Conservation (phyloP, 164 flowering plant genomes). For the Warburgia ugandensis region DNA sequence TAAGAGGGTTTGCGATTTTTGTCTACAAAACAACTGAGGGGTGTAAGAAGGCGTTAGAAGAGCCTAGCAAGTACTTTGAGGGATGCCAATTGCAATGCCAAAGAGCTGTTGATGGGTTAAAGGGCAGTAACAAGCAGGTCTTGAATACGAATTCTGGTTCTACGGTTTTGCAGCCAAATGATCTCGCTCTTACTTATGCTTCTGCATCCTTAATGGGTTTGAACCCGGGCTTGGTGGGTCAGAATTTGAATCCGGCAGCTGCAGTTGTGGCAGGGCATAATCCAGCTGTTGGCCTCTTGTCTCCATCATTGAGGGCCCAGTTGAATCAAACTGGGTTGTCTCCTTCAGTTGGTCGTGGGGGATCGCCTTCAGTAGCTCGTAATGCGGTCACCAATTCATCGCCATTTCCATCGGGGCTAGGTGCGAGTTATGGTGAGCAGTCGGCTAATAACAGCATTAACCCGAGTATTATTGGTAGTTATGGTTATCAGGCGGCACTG, state of each 20-base stretch:
- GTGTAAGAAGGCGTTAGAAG: constrained; percentile 28
- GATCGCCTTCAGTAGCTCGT: constrained; percentile 16
- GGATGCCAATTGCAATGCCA: constrained; percentile 29
- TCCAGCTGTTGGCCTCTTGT: constrained; percentile 20
- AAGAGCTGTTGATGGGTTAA: constrained; percentile 29
- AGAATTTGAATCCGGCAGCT: constrained; percentile 14
- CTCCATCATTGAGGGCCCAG: too few relatives aligned
- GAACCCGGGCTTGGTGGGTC: constrained; percentile 22
- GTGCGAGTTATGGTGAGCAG: constrained; percentile 22
- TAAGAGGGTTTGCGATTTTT: constrained; percentile 31
- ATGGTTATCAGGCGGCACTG: constrained; percentile 36
- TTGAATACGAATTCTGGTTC: constrained; percentile 1
- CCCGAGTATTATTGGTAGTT: constrained; percentile 34
- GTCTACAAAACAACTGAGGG: constrained; percentile 27
- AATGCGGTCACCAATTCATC: constrained; percentile 10
- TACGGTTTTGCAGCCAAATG: constrained; percentile 9
- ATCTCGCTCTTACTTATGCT: constrained; percentile 9
- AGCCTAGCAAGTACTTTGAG: constrained; percentile 29
- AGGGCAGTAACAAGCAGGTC: background rate
- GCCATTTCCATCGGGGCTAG: too few relatives aligned
- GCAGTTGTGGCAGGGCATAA: constrained; percentile 21
- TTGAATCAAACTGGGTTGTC: too few relatives aligned
- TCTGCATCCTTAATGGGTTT: constrained; percentile 13
- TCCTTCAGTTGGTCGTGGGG: constrained; percentile 12
- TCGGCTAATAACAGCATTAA: constrained; percentile 25